Evolutionary conservation across 306 rosid genomes (phyloP), one percentile per base, ranked within the genome.

Genomic region (Quercus wislizeni): DNA sequence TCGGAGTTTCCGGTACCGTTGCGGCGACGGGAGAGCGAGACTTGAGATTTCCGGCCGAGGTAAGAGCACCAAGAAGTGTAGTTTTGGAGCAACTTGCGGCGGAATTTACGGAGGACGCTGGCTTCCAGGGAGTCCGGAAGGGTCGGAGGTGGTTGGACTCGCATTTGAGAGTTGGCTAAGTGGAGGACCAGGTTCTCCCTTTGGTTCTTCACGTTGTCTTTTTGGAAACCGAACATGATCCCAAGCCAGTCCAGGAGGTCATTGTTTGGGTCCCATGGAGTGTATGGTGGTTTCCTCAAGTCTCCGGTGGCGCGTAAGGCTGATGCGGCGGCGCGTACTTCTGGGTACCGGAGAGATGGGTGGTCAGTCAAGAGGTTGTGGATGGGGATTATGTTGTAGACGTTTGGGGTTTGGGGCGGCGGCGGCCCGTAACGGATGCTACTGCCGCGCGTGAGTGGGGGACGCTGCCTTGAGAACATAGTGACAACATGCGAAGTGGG

Each of bases 141-240:
- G 4, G 57, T 6, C 0, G 93, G 97, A 8, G 89, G 77, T 0
- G 87, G 90, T 20, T 83, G 90, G 19, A 92, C 87, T 8, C 95
- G 97, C 99, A 94, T 92, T 92, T 94, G 99, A 38, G 90, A 85
- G 86, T 94, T 92, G 8, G 97, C 95, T 3, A 94, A 86, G 81
- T 94, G 99, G 65, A 94, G 99, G 9, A 94, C 99, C 78, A 94
- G 73, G 79, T 94, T 97, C 83, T 94, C 99, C 77, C 99, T 81
- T 82, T 94, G 99, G 87, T 94, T 94, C 81, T 89, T 79, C 13
- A 91, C 99, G 93, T 85, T 94, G 80, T 91, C 99, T 3, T 5
- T 43, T 28, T 94, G 99, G 80, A 94, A 94, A 1, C 99, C 97
- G 68, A 94, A 94, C 62, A 82, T 63, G 14, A 85, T 11, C 10